Percentiles rank a stretch among this genome's conserved stretches.
phyloP scores from a whole-genome alignment of 441 rosid species.

The Pelargonium citronellum region DNA sequence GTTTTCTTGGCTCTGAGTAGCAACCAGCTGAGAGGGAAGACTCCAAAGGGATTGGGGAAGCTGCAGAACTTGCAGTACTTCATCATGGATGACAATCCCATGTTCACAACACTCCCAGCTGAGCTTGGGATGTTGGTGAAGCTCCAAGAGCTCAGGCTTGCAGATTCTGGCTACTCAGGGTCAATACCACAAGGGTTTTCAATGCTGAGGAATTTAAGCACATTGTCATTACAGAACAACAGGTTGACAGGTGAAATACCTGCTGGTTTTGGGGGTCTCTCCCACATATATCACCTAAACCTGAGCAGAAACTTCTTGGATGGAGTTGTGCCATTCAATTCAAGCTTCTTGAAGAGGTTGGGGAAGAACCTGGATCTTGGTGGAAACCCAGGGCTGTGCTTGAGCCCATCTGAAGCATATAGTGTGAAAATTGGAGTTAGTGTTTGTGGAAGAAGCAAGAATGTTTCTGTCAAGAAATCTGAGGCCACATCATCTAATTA shows the following conservation, averaged over 20 bases:
- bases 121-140: constrained; percentile 49
- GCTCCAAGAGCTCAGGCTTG: constrained; percentile 72
- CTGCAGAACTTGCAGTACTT: constrained; percentile 64
- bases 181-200: constrained; percentile 55
- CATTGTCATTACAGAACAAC: constrained; percentile 74
- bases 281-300: constrained; percentile 72
- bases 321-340: constrained; percentile 66
- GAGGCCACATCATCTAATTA: constrained; percentile 33
- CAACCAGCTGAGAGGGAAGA: constrained; percentile 52
- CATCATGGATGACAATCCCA: constrained; percentile 79
- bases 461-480: constrained; percentile 31
- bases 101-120: constrained; percentile 47
- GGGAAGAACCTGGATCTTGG: constrained; percentile 78
- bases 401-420: constrained; percentile 51
- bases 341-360: constrained; percentile 50
- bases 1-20: constrained; percentile 67
- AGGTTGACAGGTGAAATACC: constrained; percentile 70
- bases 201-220: constrained; percentile 49
- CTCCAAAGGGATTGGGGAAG: constrained; percentile 54
- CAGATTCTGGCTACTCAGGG: constrained; percentile 67
- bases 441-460: constrained; percentile 47
- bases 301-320: constrained; percentile 57
- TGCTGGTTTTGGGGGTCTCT: constrained; percentile 33
- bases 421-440: constrained; percentile 55
- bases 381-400: constrained; percentile 68